Evolutionary conservation across 2,329 filamentous ascomycete genomes (phyloP), one percentile per base, ranked within the genome.

Genomic region (Hysterium pulicare): DNA sequence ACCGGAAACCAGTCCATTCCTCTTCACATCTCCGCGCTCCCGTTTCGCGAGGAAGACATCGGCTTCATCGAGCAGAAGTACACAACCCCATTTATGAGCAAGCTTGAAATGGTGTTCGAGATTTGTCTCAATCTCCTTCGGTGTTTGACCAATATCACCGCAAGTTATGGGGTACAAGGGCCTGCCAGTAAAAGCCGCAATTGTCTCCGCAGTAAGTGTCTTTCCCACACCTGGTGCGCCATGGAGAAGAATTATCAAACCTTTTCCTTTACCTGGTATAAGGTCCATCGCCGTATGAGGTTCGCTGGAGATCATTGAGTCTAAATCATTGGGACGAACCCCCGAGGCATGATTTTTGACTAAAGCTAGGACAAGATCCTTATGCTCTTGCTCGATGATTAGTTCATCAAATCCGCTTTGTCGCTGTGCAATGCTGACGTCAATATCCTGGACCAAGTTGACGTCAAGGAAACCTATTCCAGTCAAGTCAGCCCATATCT

Each of bases 391-490:
- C 7, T 39, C 30, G 26, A 61, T 53, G 41, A 51, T 50, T n/a
- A 61, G 50, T 32, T 44, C 47, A 4, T 13, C 10, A 24, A 33
- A 42, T 10, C 40, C 33, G 10, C 11, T 11, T 2, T 31, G 16
- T 22, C 7, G 37, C 16, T 15, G 33, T 23, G 10, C 47, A 30
- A 23, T 59, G 22, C 10, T 22, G 21, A 15, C 38, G 21, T 7
- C 38, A 24, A 19, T 38, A 44, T 4, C 57, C 35, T 26, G 43
- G 43, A 5, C 45, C 49, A 42, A 59, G 59, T 44, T 52, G 50
- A 19, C 55, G 56, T 31, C 57, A 47, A 4, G 50, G 47, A 15
- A 61, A 38, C n/a, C n/a, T n/a, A n/a, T n/a, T n/a, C n/a, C n/a
- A n/a, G n/a, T n/a, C n/a, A n/a, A n/a, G n/a, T n/a, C n/a, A n/a